Conservation (phyloP, 2,329 filamentous ascomycete genomes). For the Cucurbitaria berberidis region DNA sequence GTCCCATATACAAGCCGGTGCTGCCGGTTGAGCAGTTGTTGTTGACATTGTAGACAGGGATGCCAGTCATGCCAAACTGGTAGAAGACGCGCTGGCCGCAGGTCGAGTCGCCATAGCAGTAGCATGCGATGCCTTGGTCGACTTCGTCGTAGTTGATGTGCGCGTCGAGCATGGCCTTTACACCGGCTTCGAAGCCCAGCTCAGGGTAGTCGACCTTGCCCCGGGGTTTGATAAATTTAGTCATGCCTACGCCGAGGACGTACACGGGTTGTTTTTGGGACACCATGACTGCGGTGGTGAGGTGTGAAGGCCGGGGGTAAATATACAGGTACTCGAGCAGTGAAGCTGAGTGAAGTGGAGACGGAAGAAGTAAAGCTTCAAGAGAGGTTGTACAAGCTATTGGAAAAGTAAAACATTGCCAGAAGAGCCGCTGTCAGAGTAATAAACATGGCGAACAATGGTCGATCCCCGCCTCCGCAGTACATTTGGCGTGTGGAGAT, state of each 20-base stretch:
- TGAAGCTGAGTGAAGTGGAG: conserved; percentile 5
- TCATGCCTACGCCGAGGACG: conserved; percentile 97
- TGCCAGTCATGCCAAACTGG: conserved; percentile 96
- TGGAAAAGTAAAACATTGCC: neutral
- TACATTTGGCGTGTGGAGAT: conserved; percentile 21
- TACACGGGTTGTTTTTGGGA: conserved; percentile 68
- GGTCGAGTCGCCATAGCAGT: conserved; percentile 95
- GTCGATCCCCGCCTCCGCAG: conserved; percentile 26
- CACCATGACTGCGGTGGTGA: conserved; percentile 52
- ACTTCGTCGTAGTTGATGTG: conserved; percentile 97
- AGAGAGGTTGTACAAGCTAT: neutral
- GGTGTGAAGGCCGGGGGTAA: neutral
- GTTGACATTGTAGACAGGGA: conserved; percentile 97
- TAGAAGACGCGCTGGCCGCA: conserved; percentile 97
- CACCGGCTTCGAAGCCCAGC: conserved; percentile 88
- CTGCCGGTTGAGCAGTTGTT: conserved; percentile 98
- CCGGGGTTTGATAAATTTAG: conserved; percentile 97
- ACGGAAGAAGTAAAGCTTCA: neutral
- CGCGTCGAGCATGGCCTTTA: conserved; percentile 82
- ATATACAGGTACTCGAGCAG: neutral
- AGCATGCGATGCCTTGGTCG: conserved; percentile 94
- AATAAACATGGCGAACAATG: conserved; percentile 18
- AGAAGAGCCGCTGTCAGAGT: conserved; percentile 7
- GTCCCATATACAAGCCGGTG: conserved; percentile 83
- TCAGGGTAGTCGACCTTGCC: conserved; percentile 95